Base-by-base conservation (phyloP, 2,329 filamentous ascomycete species). In the Alternaria solani region DNA sequence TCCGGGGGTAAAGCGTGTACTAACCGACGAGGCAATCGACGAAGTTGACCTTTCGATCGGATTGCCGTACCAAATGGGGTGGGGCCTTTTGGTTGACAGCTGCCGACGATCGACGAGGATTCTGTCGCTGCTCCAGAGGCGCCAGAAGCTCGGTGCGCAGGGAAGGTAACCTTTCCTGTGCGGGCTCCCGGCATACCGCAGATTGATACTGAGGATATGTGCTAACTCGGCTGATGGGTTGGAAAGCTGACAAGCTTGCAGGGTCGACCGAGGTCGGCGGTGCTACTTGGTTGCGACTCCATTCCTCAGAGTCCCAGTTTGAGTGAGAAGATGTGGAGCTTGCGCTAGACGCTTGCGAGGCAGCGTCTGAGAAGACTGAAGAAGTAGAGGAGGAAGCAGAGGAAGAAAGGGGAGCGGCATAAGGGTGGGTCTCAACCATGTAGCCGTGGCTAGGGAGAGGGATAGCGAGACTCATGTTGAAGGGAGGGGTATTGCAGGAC, bases 11-110 rank as follows among this genome's bases (percentile, higher is more conserved):
- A 60, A 57, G 64, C 54, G 57, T 69, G 55, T 75, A 80, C 94
- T 92, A 93, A 97, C 94, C 94, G 84, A 97, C 94, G 79, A 97
- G 92, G 80, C 90, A 95, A 81, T 97, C 94, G 81, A 98, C 94
- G 77, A 98, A 97, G 81, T 91, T 94, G 77, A 92, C 87, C 85
- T 97, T 97, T 77, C 94, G 91, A 81, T 97, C 93, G 75, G 89
- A 88, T 83, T 97, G 94, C 73, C 94, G 90, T 65, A 94, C 85
- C 66, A 97, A 86, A 59, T 90, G 82, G 51, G 94, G 92, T 71
- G 91, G 91, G 71, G 86, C 85, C 70, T 86, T 86, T 67, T 87
- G 80, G 71, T 86, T 84, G 60, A 84, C 80, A 57, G 84, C 83
- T 32, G 84, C 79, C 62, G 86, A 86, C 64, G 81, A 82, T 77